Conservation (phyloP, 768 basidiomycete genomes). For the Termitomyces sp. region DNA sequence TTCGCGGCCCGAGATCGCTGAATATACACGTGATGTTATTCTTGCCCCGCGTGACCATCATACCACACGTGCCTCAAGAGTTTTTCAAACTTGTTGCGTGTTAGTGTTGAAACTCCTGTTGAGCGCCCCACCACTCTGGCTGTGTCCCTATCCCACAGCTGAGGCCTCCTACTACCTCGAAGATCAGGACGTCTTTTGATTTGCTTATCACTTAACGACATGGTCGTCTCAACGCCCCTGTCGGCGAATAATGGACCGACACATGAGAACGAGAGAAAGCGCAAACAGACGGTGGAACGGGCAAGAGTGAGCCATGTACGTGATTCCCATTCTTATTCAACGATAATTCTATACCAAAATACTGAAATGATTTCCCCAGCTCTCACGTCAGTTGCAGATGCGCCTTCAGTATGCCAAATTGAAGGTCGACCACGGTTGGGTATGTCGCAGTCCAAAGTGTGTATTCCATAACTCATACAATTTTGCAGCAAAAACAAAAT, state of each 20-base stretch:
- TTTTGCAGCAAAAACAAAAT: conserved; percentile 63
- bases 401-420: conserved; percentile 72
- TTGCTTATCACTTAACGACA: conserved; percentile 10
- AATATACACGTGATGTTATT: conserved; percentile 14
- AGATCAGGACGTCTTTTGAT: not conserved
- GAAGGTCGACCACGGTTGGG: conserved; percentile 82
- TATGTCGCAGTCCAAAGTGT: conserved; percentile 25
- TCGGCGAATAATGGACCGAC: conserved; percentile 20
- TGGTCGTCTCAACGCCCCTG: conserved; percentile 29
- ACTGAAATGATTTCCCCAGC: conserved; percentile 29
- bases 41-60: conserved; percentile 14
- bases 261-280: conserved; percentile 37
- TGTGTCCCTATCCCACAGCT: not conserved
- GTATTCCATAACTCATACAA: not conserved
- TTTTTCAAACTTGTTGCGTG: conserved; percentile 15
- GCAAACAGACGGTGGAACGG: conserved; percentile 48
- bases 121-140: not conserved
- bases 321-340: not conserved
- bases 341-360: not conserved
- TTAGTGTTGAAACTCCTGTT: conserved; percentile 4
- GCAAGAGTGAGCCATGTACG: conserved; percentile 56
- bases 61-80: conserved; percentile 16
- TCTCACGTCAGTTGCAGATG: conserved; percentile 67
- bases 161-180: not conserved
- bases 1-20: conserved; percentile 4